These are phyloP conservation scores for Saccharomycopsis olivae DNA, from an alignment of 805 yeast species.

Conservation along the genomic window DNA sequence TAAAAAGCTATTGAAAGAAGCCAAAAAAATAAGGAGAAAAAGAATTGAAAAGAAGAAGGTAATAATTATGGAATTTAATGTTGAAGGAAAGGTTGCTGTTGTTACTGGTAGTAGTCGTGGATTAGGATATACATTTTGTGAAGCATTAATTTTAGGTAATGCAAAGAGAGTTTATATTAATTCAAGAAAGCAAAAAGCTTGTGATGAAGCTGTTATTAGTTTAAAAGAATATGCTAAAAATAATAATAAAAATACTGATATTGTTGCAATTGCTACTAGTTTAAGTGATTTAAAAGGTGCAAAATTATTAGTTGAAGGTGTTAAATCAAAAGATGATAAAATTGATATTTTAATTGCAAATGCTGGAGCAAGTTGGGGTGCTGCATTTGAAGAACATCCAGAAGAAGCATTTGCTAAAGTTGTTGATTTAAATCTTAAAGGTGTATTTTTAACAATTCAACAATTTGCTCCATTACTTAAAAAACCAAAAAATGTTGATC, in stretches of 20 bases:
- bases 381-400: slow-evolving; percentile 48
- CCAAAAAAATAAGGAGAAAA: no score
- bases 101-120: slow-evolving; percentile 74
- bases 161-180: slow-evolving; percentile 52
- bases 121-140: slow-evolving; percentile 59
- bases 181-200: slow-evolving; percentile 52
- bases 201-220: slow-evolving; percentile 40
- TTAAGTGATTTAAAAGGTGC: slow-evolving; percentile 40
- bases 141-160: slow-evolving; percentile 49
- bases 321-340: slow-evolving; percentile 28
- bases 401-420: slow-evolving; percentile 53
- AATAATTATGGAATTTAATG: slow-evolving; percentile 24
- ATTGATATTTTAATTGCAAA: slow-evolving; percentile 62
- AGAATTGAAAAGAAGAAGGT: no score
- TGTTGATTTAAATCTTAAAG: slow-evolving; percentile 49
- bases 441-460: slow-evolving; percentile 60
- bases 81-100: slow-evolving; percentile 52
- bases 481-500: slow-evolving; percentile 31
- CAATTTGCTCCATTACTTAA: slow-evolving; percentile 48
- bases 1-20: no score
- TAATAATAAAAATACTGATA: slow-evolving; percentile 21
- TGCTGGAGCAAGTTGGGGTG: slow-evolving; percentile 79
- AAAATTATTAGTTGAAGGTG: slow-evolving; percentile 32
- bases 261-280: slow-evolving; percentile 48
- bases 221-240: slow-evolving; percentile 23